Conservation (phyloP, 108 stramenopile species). For the Cyclotella cryptica region DNA sequence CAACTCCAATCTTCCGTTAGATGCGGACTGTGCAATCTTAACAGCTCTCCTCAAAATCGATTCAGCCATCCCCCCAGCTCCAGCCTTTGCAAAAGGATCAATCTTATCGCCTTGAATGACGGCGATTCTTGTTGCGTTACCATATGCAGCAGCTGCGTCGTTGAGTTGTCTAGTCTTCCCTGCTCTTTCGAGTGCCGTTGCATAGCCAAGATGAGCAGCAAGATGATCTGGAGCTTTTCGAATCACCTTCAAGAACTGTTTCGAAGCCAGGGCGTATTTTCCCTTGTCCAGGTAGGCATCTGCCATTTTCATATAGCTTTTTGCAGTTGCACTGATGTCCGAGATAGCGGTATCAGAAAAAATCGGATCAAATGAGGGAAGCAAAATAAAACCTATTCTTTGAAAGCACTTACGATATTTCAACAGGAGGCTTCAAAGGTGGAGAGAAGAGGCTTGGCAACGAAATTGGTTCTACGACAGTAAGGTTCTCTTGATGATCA, state of each 20-base stretch:
- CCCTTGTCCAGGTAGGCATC: conserved; percentile 62
- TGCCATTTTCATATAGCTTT: conserved; percentile 65
- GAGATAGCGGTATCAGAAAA: neutral
- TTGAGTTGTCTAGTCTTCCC: conserved; percentile 50
- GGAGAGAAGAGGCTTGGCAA: conserved; percentile 41
- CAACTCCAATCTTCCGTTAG: conserved; percentile 31
- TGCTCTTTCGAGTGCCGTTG: conserved; percentile 55
- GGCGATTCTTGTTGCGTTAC: conserved; percentile 54
- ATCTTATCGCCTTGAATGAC: conserved; percentile 49
- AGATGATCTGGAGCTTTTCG: conserved; percentile 58
- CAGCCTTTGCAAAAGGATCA: conserved; percentile 44
- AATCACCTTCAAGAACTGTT: conserved; percentile 63
- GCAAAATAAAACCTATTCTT: neutral
- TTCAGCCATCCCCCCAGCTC: conserved; percentile 54
- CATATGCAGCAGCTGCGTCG: conserved; percentile 49
- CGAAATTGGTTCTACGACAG: conserved; percentile 9
- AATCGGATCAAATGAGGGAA: neutral
- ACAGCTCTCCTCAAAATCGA: conserved; percentile 52
- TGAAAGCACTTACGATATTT: conserved; percentile 33
- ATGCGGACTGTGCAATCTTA: conserved; percentile 40
- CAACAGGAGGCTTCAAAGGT: conserved; percentile 24
- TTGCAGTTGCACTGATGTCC: conserved; percentile 38
- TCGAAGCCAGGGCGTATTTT: conserved; percentile 50
- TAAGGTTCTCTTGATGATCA: neutral
- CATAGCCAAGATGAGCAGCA: conserved; percentile 58